A percentile compares a stretch with the other conserved stretches of the same genome.
phyloP scores from a whole-genome alignment of 2,329 filamentous ascomycete genomes.

The Talaromyces albobiverticillius region DNA sequence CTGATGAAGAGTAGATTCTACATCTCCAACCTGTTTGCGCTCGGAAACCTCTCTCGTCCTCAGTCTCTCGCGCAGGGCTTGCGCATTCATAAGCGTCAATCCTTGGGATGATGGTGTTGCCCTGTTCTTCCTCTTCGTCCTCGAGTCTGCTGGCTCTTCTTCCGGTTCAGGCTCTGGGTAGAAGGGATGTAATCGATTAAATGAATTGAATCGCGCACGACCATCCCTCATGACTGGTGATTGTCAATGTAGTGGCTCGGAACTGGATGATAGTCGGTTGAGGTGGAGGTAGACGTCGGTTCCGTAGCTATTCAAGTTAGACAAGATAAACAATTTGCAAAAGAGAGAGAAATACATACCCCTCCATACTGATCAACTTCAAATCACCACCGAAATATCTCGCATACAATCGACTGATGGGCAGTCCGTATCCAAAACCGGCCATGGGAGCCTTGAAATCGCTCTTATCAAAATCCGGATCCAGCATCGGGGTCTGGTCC shows the following conservation, averaged over 20 bases:
- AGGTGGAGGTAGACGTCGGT: conserved; percentile 98
- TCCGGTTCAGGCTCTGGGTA: conserved; percentile 32
- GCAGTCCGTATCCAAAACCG: conserved; percentile 95
- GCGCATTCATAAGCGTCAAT: conserved; percentile 52
- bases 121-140: neutral
- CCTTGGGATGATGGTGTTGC: conserved; percentile 42
- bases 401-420: conserved; percentile 90
- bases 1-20: conserved; percentile 46
- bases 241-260: conserved; percentile 91
- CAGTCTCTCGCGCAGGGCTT: conserved; percentile 66
- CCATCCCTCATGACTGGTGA: conserved; percentile 84
- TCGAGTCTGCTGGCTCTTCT: neutral
- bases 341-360: conserved; percentile 57
- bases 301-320: conserved; percentile 66
- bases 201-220: conserved; percentile 44
- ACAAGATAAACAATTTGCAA: conserved; percentile 20
- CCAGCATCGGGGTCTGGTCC: conserved; percentile 87
- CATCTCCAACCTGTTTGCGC: conserved; percentile 86
- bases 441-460: conserved; percentile 99
- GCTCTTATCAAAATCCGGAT: conserved; percentile 97
- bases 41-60: conserved; percentile 74
- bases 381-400: conserved; percentile 96
- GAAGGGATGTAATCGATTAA: conserved; percentile 38
- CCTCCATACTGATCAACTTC: conserved; percentile 99
- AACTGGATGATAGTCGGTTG: conserved; percentile 91